A percentile compares a stretch with the other conserved stretches of the same genome.
Conservation (phyloP, 441 rosid species). For the Omphalea diandra region DNA sequence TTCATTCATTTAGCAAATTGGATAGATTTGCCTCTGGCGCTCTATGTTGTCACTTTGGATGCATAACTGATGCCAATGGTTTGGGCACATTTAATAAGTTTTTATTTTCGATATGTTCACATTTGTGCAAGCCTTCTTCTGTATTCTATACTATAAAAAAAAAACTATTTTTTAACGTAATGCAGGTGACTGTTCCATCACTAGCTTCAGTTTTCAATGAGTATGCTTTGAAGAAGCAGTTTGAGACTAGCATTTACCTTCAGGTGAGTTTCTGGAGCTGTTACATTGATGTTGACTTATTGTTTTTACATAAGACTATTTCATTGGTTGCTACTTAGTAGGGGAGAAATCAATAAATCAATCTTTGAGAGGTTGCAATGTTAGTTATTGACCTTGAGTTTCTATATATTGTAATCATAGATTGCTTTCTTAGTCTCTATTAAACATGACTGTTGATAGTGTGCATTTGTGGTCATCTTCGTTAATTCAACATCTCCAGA, state of each 20-base stretch:
- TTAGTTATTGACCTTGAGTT: neutral
- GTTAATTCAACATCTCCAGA: neutral
- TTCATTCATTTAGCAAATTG: neutral
- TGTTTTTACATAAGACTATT: neutral
- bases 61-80: neutral
- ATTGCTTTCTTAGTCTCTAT: constrained; percentile 9
- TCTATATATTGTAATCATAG: neutral
- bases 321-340: neutral
- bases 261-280: constrained; percentile 48
- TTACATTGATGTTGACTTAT: neutral
- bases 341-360: neutral
- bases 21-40: neutral
- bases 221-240: constrained; percentile 93
- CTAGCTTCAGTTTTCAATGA: constrained; percentile 95
- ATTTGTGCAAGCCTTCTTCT: neutral
- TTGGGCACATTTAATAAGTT: neutral
- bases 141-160: neutral
- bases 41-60: neutral
- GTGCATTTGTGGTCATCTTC: neutral
- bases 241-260: constrained; percentile 93
- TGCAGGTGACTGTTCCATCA: constrained; percentile 87
- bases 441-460: neutral
- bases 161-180: neutral
- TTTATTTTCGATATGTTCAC: neutral
- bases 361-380: neutral